These are phyloP conservation scores for Daldinia eschscholtzii DNA, from an alignment of 2,329 filamentous ascomycete species.

Conservation along the genomic window DNA sequence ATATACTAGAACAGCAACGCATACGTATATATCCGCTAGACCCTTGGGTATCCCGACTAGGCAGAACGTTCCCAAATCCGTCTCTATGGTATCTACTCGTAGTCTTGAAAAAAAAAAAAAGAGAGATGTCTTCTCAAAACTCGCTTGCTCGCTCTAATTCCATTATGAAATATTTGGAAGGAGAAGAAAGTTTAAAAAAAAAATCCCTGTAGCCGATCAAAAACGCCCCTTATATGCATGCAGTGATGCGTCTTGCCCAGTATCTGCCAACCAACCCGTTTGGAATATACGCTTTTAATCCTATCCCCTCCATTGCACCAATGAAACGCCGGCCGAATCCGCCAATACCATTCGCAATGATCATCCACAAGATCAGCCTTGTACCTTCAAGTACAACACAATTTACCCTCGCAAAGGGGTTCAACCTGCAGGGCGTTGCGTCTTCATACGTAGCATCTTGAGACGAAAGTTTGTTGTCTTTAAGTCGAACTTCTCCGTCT, in stretches of 20 bases:
- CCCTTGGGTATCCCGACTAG: conserved; percentile 15
- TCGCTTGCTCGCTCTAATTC: conserved; percentile 33
- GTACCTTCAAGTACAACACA: neutral
- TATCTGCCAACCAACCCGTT: conserved; percentile 13
- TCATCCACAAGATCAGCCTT: neutral
- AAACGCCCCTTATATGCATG: conserved; percentile 33
- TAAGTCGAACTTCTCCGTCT: conserved; percentile 61
- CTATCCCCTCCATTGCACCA: conserved; percentile 11
- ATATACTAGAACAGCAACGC: neutral
- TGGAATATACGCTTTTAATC: conserved; percentile 23
- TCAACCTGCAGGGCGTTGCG: conserved; percentile 23
- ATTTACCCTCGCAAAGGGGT: neutral
- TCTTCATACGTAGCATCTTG: conserved; percentile 36
- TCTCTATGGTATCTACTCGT: conserved; percentile 37
- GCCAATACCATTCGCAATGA: conserved; percentile 13
- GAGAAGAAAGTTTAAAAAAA: neutral
- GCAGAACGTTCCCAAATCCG: conserved; percentile 8
- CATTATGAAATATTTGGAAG: conserved; percentile 18
- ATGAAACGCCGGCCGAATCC: conserved; percentile 27
- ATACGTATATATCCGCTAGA: conserved; percentile 14
- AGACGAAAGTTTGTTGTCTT: conserved; percentile 31
- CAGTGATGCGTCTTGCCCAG: conserved; percentile 21
- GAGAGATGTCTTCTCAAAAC: conserved; percentile 2
- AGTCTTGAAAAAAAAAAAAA: neutral
- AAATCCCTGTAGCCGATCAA: conserved; percentile 30